Conservation (phyloP, 768 basidiomycete species). For the Calocybe indica region DNA sequence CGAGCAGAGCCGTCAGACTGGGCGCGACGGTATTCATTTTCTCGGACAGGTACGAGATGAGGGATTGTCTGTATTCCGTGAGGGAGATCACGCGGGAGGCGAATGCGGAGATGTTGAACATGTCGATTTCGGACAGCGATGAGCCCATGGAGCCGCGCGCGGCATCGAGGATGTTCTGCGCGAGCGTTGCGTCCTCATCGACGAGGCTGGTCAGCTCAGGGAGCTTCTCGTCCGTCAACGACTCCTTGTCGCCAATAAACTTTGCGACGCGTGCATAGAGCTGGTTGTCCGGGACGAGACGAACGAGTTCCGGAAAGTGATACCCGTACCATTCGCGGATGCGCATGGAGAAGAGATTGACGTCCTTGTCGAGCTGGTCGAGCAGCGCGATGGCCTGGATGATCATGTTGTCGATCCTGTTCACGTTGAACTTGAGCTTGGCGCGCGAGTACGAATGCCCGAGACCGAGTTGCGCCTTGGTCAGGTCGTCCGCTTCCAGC, state of each 20-base stretch:
- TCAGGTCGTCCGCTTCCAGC: constrained; percentile 82
- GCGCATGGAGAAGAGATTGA: constrained; percentile 98
- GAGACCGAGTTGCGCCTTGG: constrained; percentile 91
- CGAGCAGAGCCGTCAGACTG: constrained; percentile 83
- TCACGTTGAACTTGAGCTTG: constrained; percentile 97
- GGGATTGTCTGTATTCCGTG: constrained; percentile 88
- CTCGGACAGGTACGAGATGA: constrained; percentile 83
- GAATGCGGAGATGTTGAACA: constrained; percentile 93
- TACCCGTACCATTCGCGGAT: constrained; percentile 99
- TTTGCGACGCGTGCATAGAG: constrained; percentile 84
- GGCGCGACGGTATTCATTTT: constrained; percentile 99
- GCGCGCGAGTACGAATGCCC: constrained; percentile 97
- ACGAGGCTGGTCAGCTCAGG: constrained; percentile 73
- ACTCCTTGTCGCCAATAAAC: constrained; percentile 88
- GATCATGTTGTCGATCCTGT: constrained; percentile 98
- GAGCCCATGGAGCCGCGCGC: constrained; percentile 94
- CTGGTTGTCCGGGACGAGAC: constrained; percentile 89
- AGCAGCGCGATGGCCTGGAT: constrained; percentile 98
- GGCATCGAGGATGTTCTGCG: constrained; percentile 93
- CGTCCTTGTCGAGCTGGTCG: constrained; percentile 98
- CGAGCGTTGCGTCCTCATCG: constrained; percentile 78
- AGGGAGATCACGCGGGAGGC: constrained; percentile 87
- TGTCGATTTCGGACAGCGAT: constrained; percentile 84
- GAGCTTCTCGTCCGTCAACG: constrained; percentile 71
- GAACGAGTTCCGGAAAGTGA: constrained; percentile 96